Evolutionary conservation across 495 filamentous ascomycete species (phyloP).

Genomic region (Hypoxylon perforatum): DNA sequence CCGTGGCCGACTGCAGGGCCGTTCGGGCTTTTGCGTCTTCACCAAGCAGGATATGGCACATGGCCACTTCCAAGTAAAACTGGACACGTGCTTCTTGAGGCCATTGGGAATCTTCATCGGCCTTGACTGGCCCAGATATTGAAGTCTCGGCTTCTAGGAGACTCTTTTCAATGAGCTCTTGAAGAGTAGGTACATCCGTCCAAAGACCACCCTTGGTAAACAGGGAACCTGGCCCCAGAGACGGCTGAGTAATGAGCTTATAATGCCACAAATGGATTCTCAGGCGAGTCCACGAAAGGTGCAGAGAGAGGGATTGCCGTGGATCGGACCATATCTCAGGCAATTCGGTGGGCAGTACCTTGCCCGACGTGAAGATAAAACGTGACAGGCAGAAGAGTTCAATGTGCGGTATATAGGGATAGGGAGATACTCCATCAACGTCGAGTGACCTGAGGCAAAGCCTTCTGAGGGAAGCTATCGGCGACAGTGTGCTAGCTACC

Average conservation of each 20-base stretch:
- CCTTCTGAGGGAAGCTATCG: slow-evolving; percentile 35
- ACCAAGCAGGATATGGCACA: slow-evolving; percentile 86
- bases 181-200: slow-evolving; percentile 62
- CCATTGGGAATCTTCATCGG: slow-evolving; percentile 49
- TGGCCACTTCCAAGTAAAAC: slow-evolving; percentile 82
- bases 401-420: slow-evolving; percentile 82
- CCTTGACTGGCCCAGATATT: slow-evolving; percentile 50
- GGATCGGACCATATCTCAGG: slow-evolving; percentile 12
- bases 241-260: slow-evolving; percentile 81
- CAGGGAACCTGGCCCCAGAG: slow-evolving; percentile 62
- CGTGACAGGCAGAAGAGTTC: slow-evolving; percentile 85
- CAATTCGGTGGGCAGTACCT: slow-evolving; percentile 41
- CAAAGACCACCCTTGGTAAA: slow-evolving; percentile 57
- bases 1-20: slow-evolving; percentile 74
- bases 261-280: slow-evolving; percentile 88
- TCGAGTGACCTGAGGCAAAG: slow-evolving; percentile 73
- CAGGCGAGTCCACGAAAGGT: slow-evolving; percentile 66
- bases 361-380: slow-evolving; percentile 66
- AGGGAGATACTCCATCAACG: slow-evolving; percentile 86
- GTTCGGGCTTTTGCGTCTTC: slow-evolving; percentile 78
- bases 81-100: slow-evolving; percentile 61
- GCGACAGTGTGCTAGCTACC: slow-evolving; percentile 6
- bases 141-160: slow-evolving; percentile 36
- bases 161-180: slow-evolving; percentile 57
- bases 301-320: slow-evolving; percentile 25